Evolutionary conservation across 2,329 filamentous ascomycete species (phyloP).

Genomic region (Pseudogymnoascus sp.): DNA sequence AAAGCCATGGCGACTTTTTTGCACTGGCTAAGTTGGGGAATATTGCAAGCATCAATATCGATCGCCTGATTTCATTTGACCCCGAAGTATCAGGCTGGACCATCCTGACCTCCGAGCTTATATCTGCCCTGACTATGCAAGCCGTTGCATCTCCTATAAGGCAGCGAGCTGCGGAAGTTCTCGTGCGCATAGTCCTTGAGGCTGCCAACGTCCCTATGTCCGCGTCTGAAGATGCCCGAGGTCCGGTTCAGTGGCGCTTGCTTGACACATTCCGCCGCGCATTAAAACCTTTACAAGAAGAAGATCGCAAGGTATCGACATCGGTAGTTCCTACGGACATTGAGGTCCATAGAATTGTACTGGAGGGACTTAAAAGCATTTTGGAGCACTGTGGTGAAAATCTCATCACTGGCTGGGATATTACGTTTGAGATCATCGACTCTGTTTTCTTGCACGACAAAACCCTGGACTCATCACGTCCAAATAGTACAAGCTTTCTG

Average conservation of each 20-base stretch:
- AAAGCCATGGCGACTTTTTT: conserved; percentile 55
- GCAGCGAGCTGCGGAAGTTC: conserved; percentile 53
- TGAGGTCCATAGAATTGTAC: conserved; percentile 69
- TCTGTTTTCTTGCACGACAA: conserved; percentile 57
- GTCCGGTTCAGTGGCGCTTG: conserved; percentile 62
- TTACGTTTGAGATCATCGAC: conserved; percentile 76
- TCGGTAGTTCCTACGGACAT: conserved; percentile 56
- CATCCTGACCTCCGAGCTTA: conserved; percentile 50
- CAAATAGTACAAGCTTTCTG: conserved; percentile 18
- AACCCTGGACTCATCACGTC: conserved; percentile 15
- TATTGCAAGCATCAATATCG: conserved; percentile 64
- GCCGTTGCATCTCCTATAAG: conserved; percentile 44
- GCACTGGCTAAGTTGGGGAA: conserved; percentile 68
- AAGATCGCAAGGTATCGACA: conserved; percentile 45
- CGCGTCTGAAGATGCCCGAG: conserved; percentile 42
- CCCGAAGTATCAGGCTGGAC: conserved; percentile 69
- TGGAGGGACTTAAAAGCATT: conserved; percentile 73
- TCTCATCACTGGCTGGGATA: conserved; percentile 73
- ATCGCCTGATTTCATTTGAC: conserved; percentile 60
- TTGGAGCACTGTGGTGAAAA: conserved; percentile 84
- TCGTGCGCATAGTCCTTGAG: conserved; percentile 50
- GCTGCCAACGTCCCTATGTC: conserved; percentile 47
- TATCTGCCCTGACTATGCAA: conserved; percentile 40
- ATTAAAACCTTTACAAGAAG: conserved; percentile 48
- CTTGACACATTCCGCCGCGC: conserved; percentile 58